These are phyloP conservation scores for Pseudonitzschia multistriata DNA, from an alignment of 108 stramenopile species.

Conservation along the genomic window DNA sequence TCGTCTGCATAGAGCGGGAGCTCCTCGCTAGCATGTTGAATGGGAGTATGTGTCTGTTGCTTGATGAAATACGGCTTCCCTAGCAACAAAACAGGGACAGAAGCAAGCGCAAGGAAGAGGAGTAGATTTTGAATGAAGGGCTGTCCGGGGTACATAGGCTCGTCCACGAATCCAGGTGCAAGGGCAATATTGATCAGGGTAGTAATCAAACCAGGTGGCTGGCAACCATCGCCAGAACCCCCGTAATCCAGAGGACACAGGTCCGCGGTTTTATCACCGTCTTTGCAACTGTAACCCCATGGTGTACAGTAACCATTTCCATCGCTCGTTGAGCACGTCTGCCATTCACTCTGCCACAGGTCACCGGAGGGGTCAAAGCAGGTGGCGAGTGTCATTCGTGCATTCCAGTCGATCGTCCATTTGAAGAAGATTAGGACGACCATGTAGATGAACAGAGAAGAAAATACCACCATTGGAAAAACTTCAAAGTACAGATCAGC, in stretches of 20 bases:
- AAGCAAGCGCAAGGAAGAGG: conserved; percentile 84
- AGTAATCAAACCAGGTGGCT: conserved; percentile 97
- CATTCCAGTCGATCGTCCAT: conserved; percentile 97
- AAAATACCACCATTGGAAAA: conserved; percentile 95
- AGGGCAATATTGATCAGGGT: conserved; percentile 97
- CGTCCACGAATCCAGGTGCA: conserved; percentile 89
- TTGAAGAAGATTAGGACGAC: conserved; percentile 95
- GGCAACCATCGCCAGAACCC: conserved; percentile 93
- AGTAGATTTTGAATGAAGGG: conserved; percentile 83
- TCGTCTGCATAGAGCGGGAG: conserved; percentile 41
- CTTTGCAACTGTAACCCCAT: conserved; percentile 73
- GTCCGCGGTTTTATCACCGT: conserved; percentile 52
- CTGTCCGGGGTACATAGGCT: conserved; percentile 94
- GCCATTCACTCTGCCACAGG: conserved; percentile 78
- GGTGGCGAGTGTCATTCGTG: conserved; percentile 91
- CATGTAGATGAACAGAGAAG: conserved; percentile 97
- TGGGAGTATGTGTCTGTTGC: conserved; percentile 46
- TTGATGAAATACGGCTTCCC: conserved; percentile 91
- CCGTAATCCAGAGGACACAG: conserved; percentile 91
- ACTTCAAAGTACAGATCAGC: conserved; percentile 93
- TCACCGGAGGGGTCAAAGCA: conserved; percentile 75
- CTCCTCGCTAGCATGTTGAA: conserved; percentile 30
- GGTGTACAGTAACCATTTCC: conserved; percentile 80
- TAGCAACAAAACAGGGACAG: conserved; percentile 91
- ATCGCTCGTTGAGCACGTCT: conserved; percentile 46